Evolutionary conservation across 108 stramenopile species (phyloP), one percentile per base, ranked within the genome.

Genomic region (Pelagomonas calceolata): DNA sequence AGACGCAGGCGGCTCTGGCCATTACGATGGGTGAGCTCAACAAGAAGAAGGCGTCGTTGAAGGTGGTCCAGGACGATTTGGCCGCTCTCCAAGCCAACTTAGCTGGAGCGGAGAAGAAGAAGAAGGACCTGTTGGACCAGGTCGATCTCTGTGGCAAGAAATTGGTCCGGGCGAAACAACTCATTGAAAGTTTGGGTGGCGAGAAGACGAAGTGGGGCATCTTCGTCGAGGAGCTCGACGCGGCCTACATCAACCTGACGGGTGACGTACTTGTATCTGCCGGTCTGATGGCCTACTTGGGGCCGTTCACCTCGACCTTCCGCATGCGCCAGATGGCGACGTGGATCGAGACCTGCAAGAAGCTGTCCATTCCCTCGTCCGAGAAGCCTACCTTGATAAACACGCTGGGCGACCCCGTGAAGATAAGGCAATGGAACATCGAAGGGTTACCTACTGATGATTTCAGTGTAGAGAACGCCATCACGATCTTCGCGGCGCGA

Each of bases 241-340:
- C 65, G 44, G 68, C 85, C 26, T 80, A 79, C 76, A 63, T 72
- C 30, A 64, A 70, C 35, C 70, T 76, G 26, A 80, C 81, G 29
- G 80, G 87, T 3, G 87, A 88, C 60, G 87, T 88, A 33, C 67
- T 88, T 29, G 72, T 88, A 26, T 74, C 78, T 17, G 79, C 85
- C 16, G 87, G 83, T 0, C 70, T 85, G 7, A 83, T 88, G 66
- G 80, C 84, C 51, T 88, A 88, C 80, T 78, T 88, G 30, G 87
- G 87, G 0, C 84, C 87, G 17, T 88, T 88, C 68, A 88, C 85
- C 31, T 81, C 82, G 0, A 64, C 44, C 15, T 85, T 81, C 70
- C 76, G 87, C 32, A 76, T 67, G 45, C 39, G 76, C 30, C 82
- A 83, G 67, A 65, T 84, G 9, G 26, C 3, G 18, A 65, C 68